Evolutionary conservation across 2,329 filamentous ascomycete species (phyloP), one percentile per base, ranked within the genome.

Genomic region (Monilinia polystroma): DNA sequence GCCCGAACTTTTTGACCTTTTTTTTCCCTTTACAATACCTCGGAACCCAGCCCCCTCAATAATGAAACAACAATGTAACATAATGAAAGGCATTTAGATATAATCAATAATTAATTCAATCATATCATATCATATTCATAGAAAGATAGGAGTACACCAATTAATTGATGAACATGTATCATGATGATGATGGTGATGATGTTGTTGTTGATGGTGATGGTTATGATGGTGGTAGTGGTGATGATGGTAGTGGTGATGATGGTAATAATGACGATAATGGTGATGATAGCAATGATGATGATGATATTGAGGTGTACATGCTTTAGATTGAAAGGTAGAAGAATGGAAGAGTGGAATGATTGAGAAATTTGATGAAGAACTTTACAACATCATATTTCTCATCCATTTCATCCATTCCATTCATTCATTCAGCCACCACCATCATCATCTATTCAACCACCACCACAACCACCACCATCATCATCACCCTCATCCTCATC

Each of bases 1-100:
- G 69, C 65, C 69, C 71, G 68, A 68, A 69, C 70, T 68, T 71
- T 70, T 70, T 70, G 41, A 41, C 47, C 47, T 59, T 59, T 59
- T 59, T 32, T 47, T n/a, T 23, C 12, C 16, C 32, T 68, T 68
- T 66, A 26, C 58, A 60, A 41, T 62, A 7, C 26, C 41, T 51
- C 20, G 53, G n/a, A 63, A 65, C 69, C 68, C 66, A 68, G 55
- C 69, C 64, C 43, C 56, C 56, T 8, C 32, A 29, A 54, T 66
- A 62, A 47, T 66, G 56, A 60, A 62, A 62, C 26, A 60, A 60
- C 11, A 38, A 52, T 29, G 43, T 35, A 60, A 60, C 63, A 67
- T 67, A 69, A 72, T 58, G 8, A 66, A 53, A 66, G 23, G 12
- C 26, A 38, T 60, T 16, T 5, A 51, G 38, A 51, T 26, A 12